Percentiles rank a stretch among this genome's conserved stretches.
Evolutionary conservation across 768 basidiomycete genomes (phyloP).

Genomic region (Imleria badia): DNA sequence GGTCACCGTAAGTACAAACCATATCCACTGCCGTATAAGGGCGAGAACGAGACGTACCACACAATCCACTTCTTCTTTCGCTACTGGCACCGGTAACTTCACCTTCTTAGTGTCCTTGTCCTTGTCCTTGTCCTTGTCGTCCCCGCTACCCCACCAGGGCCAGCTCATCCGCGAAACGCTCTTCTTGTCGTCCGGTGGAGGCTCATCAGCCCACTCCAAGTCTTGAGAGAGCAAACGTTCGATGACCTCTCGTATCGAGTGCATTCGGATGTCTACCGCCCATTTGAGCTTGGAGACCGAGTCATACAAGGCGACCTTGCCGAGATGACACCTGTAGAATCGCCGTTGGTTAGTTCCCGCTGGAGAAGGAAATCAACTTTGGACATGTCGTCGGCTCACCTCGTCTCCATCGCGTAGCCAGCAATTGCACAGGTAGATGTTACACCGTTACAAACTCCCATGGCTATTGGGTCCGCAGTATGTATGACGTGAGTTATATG

Average conservation of each 20-base stretch:
- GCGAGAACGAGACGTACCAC: constrained; percentile 43
- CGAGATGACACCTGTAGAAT: constrained; percentile 74
- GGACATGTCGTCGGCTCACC: constrained; percentile 30
- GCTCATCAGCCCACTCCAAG: constrained; percentile 49
- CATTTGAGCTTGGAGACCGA: constrained; percentile 80
- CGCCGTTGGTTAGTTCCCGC: neutral
- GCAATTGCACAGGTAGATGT: constrained; percentile 75
- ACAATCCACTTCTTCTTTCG: constrained; percentile 60
- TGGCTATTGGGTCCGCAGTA: constrained; percentile 91
- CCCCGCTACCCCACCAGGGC: constrained; percentile 33
- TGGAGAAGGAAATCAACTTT: neutral
- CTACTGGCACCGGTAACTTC: constrained; percentile 43
- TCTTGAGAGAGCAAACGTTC: constrained; percentile 59
- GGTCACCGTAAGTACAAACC: neutral
- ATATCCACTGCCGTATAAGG: neutral
- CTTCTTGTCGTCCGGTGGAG: constrained; percentile 9
- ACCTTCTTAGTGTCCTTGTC: constrained; percentile 18
- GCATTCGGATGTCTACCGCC: constrained; percentile 72
- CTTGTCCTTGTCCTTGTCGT: constrained; percentile 32
- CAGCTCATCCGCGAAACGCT: neutral
- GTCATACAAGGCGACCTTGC: constrained; percentile 80
- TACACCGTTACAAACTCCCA: constrained; percentile 79
- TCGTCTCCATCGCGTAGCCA: constrained; percentile 84
- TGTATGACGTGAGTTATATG: constrained; percentile 90
- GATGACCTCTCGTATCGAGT: constrained; percentile 68